These are phyloP conservation scores for Hymenochaete sp. DNA, from an alignment of 1,284 basidiomycete species.

Conservation along the genomic window DNA sequence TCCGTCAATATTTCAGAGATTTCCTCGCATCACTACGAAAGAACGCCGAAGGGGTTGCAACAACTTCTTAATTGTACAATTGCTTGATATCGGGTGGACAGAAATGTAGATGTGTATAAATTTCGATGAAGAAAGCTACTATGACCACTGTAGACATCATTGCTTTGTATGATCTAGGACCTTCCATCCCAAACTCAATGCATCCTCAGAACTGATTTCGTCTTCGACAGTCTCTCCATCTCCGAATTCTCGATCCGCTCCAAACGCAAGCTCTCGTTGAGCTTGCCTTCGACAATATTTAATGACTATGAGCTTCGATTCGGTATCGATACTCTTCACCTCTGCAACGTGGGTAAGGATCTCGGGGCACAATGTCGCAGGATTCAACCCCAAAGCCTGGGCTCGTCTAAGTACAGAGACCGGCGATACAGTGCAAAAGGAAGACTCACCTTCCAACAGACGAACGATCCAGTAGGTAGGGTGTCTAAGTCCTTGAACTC, in stretches of 20 bases:
- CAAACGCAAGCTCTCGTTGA: constrained; percentile 10
- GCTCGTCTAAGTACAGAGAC: neutral
- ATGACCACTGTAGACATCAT: too few species aligned
- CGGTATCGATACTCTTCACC: constrained; percentile 21
- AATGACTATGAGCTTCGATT: neutral
- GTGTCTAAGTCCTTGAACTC: constrained; percentile 27
- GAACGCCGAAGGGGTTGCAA: constrained; percentile 23
- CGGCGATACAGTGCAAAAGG: neutral
- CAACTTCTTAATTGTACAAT: neutral
- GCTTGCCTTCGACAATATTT: constrained; percentile 10
- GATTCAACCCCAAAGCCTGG: constrained; percentile 46
- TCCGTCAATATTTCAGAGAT: constrained; percentile 24
- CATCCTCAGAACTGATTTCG: constrained; percentile 4
- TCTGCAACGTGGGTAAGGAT: constrained; percentile 36
- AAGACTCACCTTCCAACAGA: constrained; percentile 46
- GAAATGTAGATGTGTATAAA: neutral
- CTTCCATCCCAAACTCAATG: constrained; percentile 4
- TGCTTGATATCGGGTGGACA: neutral
- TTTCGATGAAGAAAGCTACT: too few species aligned
- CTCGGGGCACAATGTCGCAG: constrained; percentile 44
- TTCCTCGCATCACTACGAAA: constrained; percentile 22
- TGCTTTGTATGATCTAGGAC: neutral
- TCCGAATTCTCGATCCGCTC: constrained; percentile 3
- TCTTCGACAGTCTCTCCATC: constrained; percentile 5
- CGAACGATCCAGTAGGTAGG: constrained; percentile 29